Percentiles rank a stretch among this genome's conserved stretches.
Evolutionary conservation across 805 yeast genomes (phyloP).

Genomic region (Nematodospora valgi): DNA sequence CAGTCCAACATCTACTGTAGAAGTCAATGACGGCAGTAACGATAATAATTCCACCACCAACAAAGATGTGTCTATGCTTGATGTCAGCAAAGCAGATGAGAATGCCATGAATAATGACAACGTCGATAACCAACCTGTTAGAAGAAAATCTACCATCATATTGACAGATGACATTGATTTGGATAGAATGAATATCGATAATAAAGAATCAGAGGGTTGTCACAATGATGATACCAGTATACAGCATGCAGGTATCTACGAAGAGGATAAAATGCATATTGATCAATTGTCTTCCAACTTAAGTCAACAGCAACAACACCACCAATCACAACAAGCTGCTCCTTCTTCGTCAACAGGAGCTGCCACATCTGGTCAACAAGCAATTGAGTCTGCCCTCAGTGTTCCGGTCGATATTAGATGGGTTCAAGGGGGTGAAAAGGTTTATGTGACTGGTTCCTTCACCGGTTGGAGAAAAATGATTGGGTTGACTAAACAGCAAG

Average conservation of each 20-base stretch:
- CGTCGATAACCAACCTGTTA: slow-evolving; percentile 20
- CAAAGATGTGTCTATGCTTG: slow-evolving; percentile 43
- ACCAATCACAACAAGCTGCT: slow-evolving; percentile 6
- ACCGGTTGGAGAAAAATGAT: slow-evolving; percentile 99
- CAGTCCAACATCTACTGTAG: too few relatives aligned
- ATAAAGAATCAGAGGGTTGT: slow-evolving; percentile 14
- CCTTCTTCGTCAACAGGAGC: slow-evolving; percentile 11
- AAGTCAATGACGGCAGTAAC: too few relatives aligned
- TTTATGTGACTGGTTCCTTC: slow-evolving; percentile 94
- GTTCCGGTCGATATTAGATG: slow-evolving; percentile 73
- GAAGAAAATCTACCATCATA: slow-evolving; percentile 70
- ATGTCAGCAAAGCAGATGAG: slow-evolving; percentile 32
- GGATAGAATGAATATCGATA: slow-evolving; percentile 46
- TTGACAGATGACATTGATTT: slow-evolving; percentile 65
- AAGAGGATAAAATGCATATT: slow-evolving; percentile 16
- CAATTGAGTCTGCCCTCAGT: slow-evolving; percentile 27
- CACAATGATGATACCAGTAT: not conserved
- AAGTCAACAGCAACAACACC: slow-evolving; percentile 11
- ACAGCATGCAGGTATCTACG: slow-evolving; percentile 1
- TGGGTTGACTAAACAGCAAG: slow-evolving; percentile 59
- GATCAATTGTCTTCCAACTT: slow-evolving; percentile 15
- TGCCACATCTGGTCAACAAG: slow-evolving; percentile 8
- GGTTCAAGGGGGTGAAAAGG: slow-evolving; percentile 96
- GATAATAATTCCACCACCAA: too few relatives aligned
- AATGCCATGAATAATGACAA: slow-evolving; percentile 7